Conservation (phyloP, 1,139 yeast species). For the Yamadazyma buinensis region DNA sequence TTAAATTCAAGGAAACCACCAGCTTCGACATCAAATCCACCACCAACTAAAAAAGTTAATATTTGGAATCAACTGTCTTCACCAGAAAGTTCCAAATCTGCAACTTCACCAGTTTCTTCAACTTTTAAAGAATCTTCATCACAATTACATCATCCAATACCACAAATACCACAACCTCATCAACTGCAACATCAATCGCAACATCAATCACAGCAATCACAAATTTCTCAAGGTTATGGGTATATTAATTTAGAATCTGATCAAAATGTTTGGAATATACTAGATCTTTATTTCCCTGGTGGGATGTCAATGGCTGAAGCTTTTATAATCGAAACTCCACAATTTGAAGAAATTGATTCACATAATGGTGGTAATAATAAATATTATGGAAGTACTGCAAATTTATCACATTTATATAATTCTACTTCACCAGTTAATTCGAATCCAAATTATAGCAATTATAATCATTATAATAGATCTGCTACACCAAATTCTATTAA, state of each 20-base stretch:
- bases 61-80: slow-evolving; percentile 13
- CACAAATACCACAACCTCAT: slow-evolving; percentile 1
- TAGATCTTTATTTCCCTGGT: slow-evolving; percentile 59
- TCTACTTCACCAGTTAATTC: slow-evolving; percentile 12
- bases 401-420: slow-evolving; percentile 4
- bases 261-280: slow-evolving; percentile 52
- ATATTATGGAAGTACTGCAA: slow-evolving; percentile 3
- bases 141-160: slow-evolving; percentile 6
- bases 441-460: slow-evolving; percentile 6
- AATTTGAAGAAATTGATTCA: slow-evolving; percentile 6
- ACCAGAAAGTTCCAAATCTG: slow-evolving; percentile 12
- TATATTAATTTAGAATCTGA: slow-evolving; percentile 57
- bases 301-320: slow-evolving; percentile 74
- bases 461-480: slow-evolving; percentile 9
- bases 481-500: slow-evolving; percentile 14
- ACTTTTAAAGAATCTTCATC: slow-evolving; percentile 10
- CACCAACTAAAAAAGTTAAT: slow-evolving; percentile 14
- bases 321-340: slow-evolving; percentile 50
- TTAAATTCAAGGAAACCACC: slow-evolving; percentile 15
- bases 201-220: slow-evolving; percentile 2
- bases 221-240: slow-evolving; percentile 8
- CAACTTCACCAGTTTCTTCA: slow-evolving; percentile 13
- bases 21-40: slow-evolving; percentile 5
- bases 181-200: not conserved
- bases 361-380: not conserved